Evolutionary conservation across 345 rosid species (phyloP).

Genomic region (Nasturtium officinale): DNA sequence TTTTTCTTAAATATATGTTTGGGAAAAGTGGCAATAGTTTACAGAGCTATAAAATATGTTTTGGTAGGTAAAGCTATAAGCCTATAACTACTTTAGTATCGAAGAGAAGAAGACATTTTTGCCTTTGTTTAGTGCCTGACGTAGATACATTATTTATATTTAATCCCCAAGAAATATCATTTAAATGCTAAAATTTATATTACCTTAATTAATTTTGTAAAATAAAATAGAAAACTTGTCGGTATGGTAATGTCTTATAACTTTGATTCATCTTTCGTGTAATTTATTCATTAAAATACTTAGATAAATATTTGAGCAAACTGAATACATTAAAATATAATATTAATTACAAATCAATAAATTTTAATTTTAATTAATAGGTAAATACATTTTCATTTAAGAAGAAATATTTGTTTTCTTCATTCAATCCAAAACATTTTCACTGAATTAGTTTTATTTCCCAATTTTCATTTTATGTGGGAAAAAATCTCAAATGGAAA

Average conservation of each 20-base stretch:
- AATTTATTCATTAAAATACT: background rate
- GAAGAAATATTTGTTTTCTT: background rate
- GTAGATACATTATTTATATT: no score
- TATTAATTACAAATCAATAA: background rate
- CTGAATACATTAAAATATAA: background rate
- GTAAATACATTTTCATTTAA: background rate
- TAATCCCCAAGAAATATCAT: no score
- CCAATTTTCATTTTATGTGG: background rate
- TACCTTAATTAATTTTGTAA: background rate
- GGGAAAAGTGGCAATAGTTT: background rate
- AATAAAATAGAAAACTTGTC: background rate
- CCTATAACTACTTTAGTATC: background rate
- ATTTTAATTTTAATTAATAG: background rate
- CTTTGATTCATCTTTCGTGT: background rate
- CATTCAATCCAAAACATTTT: background rate
- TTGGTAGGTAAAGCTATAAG: background rate
- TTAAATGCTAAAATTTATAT: no score
- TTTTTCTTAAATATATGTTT: background rate
- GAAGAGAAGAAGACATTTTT: conserved; percentile 5
- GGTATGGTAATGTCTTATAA: background rate
- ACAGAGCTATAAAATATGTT: background rate
- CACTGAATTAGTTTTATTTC: background rate
- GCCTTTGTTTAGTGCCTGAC: conserved; percentile 19
- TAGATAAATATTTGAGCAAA: background rate
- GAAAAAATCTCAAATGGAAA: background rate